Base-by-base conservation (phyloP, 352 stramenopile species). In the Globisporangium abappressorium region DNA sequence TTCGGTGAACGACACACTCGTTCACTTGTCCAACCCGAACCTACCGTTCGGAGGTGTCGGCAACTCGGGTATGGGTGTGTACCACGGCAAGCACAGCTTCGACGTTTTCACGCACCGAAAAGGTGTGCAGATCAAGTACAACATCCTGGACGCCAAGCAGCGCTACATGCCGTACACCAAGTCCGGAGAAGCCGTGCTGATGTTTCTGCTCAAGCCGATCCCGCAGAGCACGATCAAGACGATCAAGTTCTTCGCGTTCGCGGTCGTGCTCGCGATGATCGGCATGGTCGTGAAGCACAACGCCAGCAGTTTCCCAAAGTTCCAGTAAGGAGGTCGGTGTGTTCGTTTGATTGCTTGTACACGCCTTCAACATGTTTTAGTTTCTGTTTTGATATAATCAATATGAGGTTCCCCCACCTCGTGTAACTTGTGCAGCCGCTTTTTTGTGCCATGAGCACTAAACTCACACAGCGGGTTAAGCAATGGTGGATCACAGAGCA, bases 31-130 rank as follows among this genome's bases (percentile, higher is more conserved):
- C 3, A 93, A 85, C 64, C n/a, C 65, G 1, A 43, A 90, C 41
- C 68, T 97, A 8, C 91, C 91, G 6, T 96, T 97, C 69, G 90
- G 91, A 57, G 90, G 90, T 9, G 72, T 97, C 8, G 92, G 90
- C 8, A 78, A 65, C 30, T 95, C 81, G 33, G 93, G 93, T 58
- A 87, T 90, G 66, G 92, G 93, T 18, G 63, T 72, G 1, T 97
- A 96, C 70, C 89, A 96, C 66, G 94, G 94, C 12, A 80, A 87
- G 53, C 70, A 81, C 64, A 83, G 82, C 38, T 97, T 98, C 49
- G 67, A 90, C 24, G 76, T 78, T 8, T 94, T 95, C 60, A 85
- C 82, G 20, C 86, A 92, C 70, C 72, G 74, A 49, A 93, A 93
- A 63, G 43, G 43, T 20, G 43, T 51, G 43, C 43, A 51, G 43